Conservation (phyloP, 1,284 basidiomycete species). For the Papiliotrema fonsecae region DNA sequence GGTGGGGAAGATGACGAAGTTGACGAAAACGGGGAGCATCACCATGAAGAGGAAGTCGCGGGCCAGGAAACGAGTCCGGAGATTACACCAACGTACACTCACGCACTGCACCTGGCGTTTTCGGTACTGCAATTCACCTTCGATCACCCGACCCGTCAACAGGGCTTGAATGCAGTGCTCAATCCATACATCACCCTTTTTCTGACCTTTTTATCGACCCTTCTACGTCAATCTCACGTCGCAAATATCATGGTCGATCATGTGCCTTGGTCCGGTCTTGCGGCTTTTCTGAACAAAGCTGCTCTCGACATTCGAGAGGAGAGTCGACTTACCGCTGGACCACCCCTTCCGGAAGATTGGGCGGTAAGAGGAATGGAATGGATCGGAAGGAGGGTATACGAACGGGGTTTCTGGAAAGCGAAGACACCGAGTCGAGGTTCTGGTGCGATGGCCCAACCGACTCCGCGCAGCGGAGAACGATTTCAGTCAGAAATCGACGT, state of each 20-base stretch:
- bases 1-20: conserved; percentile 55
- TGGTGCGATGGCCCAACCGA: conserved; percentile 52
- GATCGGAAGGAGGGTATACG: conserved; percentile 81
- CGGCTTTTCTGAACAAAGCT: conserved; percentile 56
- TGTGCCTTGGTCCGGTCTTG: conserved; percentile 79
- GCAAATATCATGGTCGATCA: conserved; percentile 63
- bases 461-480: conserved; percentile 43
- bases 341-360: conserved; percentile 89
- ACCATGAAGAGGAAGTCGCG: conserved; percentile 5
- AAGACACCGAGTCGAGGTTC: conserved; percentile 45
- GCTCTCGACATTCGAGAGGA: conserved; percentile 57
- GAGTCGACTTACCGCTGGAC: conserved; percentile 51
- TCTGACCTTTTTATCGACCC: conserved; percentile 78
- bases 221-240: conserved; percentile 62
- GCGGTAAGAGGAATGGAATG: conserved; percentile 91
- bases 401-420: conserved; percentile 78
- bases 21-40: conserved; percentile 26
- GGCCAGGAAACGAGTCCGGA: conserved; percentile 7
- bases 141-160: conserved; percentile 56
- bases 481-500: conserved; percentile 71
- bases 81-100: conserved; percentile 61
- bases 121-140: conserved; percentile 69
- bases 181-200: conserved; percentile 85
- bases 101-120: conserved; percentile 75
- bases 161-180: conserved; percentile 59